phyloP scores from a whole-genome alignment of 768 basidiomycete genomes.

The Favolaschia claudopus region DNA sequence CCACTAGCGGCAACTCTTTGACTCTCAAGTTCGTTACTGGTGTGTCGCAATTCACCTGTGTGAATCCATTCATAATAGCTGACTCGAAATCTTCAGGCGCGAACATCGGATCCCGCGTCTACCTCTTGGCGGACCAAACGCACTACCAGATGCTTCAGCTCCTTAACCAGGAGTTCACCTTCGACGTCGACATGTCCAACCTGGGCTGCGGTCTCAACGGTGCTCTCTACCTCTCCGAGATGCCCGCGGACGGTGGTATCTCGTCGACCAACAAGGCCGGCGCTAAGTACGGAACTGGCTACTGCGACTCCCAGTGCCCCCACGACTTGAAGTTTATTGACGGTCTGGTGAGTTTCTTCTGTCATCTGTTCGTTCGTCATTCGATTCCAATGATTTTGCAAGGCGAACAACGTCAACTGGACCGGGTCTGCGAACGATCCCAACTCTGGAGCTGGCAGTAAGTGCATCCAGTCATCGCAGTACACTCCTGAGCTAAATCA shows the following conservation, averaged over 20 bases:
- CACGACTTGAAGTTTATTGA: constrained; percentile 66
- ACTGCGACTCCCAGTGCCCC: constrained; percentile 57
- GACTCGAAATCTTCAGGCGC: no score
- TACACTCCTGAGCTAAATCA: no score
- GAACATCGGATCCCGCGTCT: constrained; percentile 52
- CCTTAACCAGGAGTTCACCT: constrained; percentile 65
- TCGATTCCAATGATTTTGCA: constrained; percentile 1
- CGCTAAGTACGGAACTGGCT: constrained; percentile 48
- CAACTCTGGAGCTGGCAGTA: constrained; percentile 56
- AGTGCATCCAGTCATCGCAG: no score
- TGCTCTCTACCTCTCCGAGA: constrained; percentile 63
- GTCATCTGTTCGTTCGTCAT: neutral
- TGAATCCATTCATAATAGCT: no score
- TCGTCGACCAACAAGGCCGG: constrained; percentile 63
- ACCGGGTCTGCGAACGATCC: constrained; percentile 40
- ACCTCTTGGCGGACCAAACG: constrained; percentile 55
- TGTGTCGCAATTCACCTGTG: neutral
- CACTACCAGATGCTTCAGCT: constrained; percentile 54
- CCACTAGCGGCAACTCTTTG: constrained; percentile 51
- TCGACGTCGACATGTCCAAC: constrained; percentile 65
- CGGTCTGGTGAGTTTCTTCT: constrained; percentile 48
- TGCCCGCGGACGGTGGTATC: constrained; percentile 62
- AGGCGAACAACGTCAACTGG: constrained; percentile 60
- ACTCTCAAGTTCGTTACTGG: constrained; percentile 57
- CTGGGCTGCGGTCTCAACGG: constrained; percentile 66